Base-by-base conservation (phyloP, 805 yeast genomes). In the Sugiyamaella mastotermitis region DNA sequence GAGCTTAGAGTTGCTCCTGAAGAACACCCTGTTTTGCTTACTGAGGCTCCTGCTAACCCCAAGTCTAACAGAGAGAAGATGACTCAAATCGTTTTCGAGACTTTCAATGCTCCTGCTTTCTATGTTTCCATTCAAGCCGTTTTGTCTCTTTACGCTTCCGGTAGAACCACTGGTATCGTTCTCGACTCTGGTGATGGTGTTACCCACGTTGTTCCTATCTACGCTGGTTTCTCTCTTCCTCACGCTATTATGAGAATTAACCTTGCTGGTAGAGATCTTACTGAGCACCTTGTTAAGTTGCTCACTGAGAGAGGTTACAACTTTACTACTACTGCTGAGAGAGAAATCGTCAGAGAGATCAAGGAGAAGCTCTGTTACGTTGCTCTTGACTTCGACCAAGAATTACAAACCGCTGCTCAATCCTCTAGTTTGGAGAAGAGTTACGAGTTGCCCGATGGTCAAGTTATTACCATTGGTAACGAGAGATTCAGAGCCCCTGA, bases 151-250 rank as follows among this genome's bases (percentile, higher is more conserved):
- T 88, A 90, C 61, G 87, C 97, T 0, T 72, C 84, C 4, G 97
- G 97, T 0, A 65, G 85, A 48, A 88, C 97, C 5, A 87, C 95
- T 0, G 97, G 97, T 1, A 73, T 85, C 26, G 94, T 85, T 2
- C 54, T 90, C 9, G 96, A 88, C 54, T 74, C 81, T n/a, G 97
- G 97, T 4, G 97, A 88, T 58, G 97, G 97, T 3, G 94, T 86
- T 18, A 74, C 83, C 27, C 88, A 83, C 52, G 70, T 83, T 6
- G 94, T 86, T 2, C 96, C 97, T 0, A 85, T 90, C 0, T 90
- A 76, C 59, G 87, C 86, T 43, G 97, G 97, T 4, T 88, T 85
- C 57, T 69, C 88, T 9, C 56, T 88, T 11, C 79, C 88, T 0
- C 68, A 79, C 2, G 77, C 88, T 2, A 76, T 84, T 17, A 73